These are phyloP conservation scores for Penicillium waksmanii DNA, from an alignment of 495 filamentous ascomycete genomes.

Conservation along the genomic window DNA sequence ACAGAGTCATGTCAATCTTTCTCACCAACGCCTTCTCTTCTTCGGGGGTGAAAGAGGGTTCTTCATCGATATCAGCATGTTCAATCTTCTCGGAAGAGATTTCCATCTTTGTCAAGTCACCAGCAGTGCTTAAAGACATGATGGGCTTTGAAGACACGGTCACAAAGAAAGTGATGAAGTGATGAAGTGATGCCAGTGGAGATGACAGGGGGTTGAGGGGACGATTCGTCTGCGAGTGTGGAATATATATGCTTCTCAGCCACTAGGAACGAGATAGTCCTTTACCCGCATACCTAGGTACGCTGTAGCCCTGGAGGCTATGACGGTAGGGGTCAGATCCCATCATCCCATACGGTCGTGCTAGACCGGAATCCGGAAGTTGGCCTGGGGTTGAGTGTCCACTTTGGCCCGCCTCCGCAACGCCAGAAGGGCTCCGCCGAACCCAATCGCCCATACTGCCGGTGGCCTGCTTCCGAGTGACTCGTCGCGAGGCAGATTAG, in stretches of 20 bases:
- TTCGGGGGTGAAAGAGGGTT: constrained; percentile 16
- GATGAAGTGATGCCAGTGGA: no score
- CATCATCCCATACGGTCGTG: constrained; percentile 9
- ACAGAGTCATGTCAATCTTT: constrained; percentile 53
- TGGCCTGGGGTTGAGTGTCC: constrained; percentile 12
- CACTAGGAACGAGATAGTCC: not conserved
- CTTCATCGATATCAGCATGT: constrained; percentile 15
- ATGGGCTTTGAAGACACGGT: not conserved
- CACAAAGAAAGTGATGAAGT: not conserved
- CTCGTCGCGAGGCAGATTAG: not conserved
- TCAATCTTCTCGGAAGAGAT: constrained; percentile 26
- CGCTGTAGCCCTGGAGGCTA: not conserved
- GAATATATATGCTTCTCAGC: not conserved
- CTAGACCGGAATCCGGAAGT: not conserved
- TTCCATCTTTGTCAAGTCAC: constrained; percentile 14
- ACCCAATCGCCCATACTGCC: constrained; percentile 18
- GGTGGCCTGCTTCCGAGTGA: not conserved
- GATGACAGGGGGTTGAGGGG: not conserved
- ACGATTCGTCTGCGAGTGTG: not conserved
- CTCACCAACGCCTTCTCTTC: constrained; percentile 41
- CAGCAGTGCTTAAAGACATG: constrained; percentile 13
- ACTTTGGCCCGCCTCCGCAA: constrained; percentile 15
- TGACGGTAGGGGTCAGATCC: constrained; percentile 11
- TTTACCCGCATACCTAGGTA: not conserved
- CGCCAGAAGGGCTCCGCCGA: constrained; percentile 5